Evolutionary conservation across 768 basidiomycete genomes (phyloP), one percentile per base, ranked within the genome.

Genomic region (Hygrophoropsis aurantiaca): DNA sequence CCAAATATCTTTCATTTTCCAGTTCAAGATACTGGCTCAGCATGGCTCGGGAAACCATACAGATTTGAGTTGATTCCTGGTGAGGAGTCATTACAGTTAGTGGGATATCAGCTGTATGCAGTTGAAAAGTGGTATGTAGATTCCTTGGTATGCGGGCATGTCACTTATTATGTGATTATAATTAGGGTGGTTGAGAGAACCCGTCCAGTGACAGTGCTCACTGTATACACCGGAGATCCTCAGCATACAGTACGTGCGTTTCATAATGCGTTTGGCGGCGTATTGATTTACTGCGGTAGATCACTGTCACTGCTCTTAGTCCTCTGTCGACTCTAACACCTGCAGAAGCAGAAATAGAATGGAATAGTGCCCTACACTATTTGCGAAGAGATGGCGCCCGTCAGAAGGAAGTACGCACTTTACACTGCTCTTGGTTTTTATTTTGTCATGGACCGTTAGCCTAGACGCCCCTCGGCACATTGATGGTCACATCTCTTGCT

Each of bases 401-500:
- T n/a, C 87, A 87, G 2, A 83, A 80, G 62, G 75, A 84, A 64
- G 84, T 81, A 54, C 46, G 64, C 27, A 18, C 26, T 18, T 23
- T 23, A 42, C 47, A 40, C 25, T 38, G 11, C 42, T 27, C 7
- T 26, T 8, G 46, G 34, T 13, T 30, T 6, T 30, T 36, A 44
- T 35, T 11, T 23, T 19, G 40, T 38, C 40, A 33, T 53, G 56
- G 40, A 55, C 44, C 34, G 23, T 27, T 10, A 27, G 25, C 21
- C 23, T 49, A 85, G 78, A 89, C 82, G 9, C 73, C 77, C 11
- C 68, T 82, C 44, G 90, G 90, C 40, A 67, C 76, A 20, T 73
- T 93, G 57, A 82, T 92, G 80, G 80, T 82, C 46, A 93, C 90
- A 21, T 91, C 89, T 10, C 79, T 93, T 21, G 87, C 88, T 36